phyloP scores from a whole-genome alignment of 257 asterid species.

The Forsythia viridissima region DNA sequence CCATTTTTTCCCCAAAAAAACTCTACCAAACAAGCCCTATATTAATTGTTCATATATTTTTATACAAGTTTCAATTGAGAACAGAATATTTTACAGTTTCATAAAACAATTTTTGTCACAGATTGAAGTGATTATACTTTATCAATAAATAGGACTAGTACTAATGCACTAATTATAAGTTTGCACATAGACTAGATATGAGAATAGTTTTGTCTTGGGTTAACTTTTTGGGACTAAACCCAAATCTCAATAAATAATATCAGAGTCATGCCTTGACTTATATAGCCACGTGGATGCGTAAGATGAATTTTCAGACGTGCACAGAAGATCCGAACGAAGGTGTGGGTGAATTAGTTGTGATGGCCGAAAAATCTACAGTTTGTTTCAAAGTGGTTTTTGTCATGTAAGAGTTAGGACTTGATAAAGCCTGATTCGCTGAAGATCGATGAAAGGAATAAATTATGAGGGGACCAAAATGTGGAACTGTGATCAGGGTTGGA shows the following conservation, averaged over 20 bases:
- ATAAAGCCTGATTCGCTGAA: background rate
- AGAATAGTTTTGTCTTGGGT: background rate
- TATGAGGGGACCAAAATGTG: background rate
- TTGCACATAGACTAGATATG: background rate
- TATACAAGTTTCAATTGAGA: constrained; percentile 23
- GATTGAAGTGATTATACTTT: background rate
- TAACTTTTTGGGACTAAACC: background rate
- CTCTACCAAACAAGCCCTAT: no score
- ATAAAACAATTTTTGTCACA: background rate
- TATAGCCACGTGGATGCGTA: background rate
- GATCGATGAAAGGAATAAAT: background rate
- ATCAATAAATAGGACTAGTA: background rate
- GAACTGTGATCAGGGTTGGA: background rate
- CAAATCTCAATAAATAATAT: background rate
- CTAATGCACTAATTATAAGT: background rate
- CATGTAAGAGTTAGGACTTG: no score
- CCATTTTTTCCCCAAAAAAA: no score
- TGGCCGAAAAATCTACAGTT: no score
- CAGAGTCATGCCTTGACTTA: background rate
- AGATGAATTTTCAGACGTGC: background rate
- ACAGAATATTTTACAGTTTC: background rate
- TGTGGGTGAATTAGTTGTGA: background rate
- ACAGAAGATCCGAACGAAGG: no score
- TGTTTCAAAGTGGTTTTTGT: no score
- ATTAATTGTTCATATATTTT: constrained; percentile 26